phyloP scores from a whole-genome alignment of 345 rosid genomes.

The Brassica rapa region DNA sequence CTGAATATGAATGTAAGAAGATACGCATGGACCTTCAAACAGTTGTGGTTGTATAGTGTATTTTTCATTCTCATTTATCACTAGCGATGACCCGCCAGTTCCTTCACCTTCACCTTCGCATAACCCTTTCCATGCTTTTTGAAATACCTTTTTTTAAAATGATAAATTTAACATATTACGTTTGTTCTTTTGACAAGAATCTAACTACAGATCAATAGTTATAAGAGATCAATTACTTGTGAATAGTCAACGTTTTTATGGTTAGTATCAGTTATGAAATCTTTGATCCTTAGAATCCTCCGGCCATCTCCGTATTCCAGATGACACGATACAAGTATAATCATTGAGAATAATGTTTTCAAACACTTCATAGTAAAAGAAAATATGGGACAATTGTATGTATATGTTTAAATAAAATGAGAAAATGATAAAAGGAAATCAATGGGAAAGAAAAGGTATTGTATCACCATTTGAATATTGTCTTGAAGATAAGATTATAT shows the following conservation, averaged over 20 bases:
- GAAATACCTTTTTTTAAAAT: background rate
- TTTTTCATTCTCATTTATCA: background rate
- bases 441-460: background rate
- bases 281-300: constrained; percentile 10
- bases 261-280: background rate
- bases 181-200: background rate
- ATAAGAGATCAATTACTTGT: background rate
- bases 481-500: background rate
- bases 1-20: constrained; percentile 15
- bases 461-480: background rate
- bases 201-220: background rate
- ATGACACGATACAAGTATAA: background rate
- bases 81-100: background rate
- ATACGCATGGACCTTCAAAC: constrained; percentile 23
- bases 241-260: background rate
- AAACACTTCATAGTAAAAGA: background rate
- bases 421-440: background rate
- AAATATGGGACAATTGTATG: background rate
- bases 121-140: constrained; percentile 22
- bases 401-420: background rate
- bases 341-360: background rate
- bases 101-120: background rate
- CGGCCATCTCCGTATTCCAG: constrained; percentile 4
- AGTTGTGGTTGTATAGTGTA: constrained; percentile 9
- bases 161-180: background rate